Percentiles rank a stretch among this genome's conserved stretches.
These are phyloP conservation scores for Drechmeria coniospora DNA, from an alignment of 2,329 filamentous ascomycete genomes.

Conservation along the genomic window DNA sequence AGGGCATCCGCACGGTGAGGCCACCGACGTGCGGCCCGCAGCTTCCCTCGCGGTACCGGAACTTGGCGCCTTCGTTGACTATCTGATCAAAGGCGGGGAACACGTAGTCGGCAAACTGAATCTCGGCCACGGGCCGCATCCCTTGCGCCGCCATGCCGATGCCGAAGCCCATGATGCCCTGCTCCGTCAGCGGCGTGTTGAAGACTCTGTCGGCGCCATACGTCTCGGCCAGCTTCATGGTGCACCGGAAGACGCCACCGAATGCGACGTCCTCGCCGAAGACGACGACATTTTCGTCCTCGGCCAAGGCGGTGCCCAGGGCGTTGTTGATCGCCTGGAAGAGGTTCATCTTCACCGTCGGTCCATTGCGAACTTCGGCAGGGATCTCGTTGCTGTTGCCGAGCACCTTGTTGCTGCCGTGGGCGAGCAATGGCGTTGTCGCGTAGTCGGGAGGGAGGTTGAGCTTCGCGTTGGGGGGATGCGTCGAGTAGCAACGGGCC, in stretches of 20 bases:
- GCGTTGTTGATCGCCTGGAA: conserved; percentile 91
- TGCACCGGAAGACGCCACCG: conserved; percentile 89
- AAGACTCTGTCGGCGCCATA: conserved; percentile 85
- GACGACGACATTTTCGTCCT: conserved; percentile 73
- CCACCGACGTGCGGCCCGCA: conserved; percentile 52
- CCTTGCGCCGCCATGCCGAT: conserved; percentile 83
- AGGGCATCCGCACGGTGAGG: conserved; percentile 79
- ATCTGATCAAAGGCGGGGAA: conserved; percentile 89
- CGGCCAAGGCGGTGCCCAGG: conserved; percentile 63
- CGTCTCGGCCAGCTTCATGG: conserved; percentile 75
- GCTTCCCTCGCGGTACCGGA: conserved; percentile 56
- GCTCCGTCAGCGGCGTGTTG: conserved; percentile 88
- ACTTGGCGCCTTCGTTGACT: conserved; percentile 85
- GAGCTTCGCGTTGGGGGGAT: conserved; percentile 47
- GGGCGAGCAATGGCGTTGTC: conserved; percentile 65
- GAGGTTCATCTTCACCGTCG: conserved; percentile 78
- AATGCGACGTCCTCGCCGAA: conserved; percentile 98
- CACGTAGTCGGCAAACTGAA: conserved; percentile 91
- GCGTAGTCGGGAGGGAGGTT: conserved; percentile 83
- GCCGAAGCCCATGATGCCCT: conserved; percentile 87
- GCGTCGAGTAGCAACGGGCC: conserved; percentile 33
- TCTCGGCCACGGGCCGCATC: conserved; percentile 84
- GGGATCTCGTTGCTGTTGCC: conserved; percentile 58
- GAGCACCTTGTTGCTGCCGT: conserved; percentile 54
- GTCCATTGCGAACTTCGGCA: conserved; percentile 44